Evolutionary conservation across 2,329 filamentous ascomycete species (phyloP), one percentile per base, ranked within the genome.

Genomic region (Curvularia eragrostidis): DNA sequence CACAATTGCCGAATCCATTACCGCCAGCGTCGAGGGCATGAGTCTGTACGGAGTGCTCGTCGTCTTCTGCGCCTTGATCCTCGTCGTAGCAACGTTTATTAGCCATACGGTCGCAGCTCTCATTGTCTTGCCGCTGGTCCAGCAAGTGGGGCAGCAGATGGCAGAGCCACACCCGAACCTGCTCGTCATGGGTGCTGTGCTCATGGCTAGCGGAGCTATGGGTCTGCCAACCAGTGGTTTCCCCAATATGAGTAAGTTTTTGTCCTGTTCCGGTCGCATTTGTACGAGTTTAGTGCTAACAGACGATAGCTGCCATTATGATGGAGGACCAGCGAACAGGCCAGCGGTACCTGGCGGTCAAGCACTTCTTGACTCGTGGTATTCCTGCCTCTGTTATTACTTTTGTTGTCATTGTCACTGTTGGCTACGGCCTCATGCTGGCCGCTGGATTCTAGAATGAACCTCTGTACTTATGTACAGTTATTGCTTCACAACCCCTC

Each of bases 171-270:
- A 96, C 74, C 94, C 95, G 8, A 98, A 98, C 77, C 79, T 99
- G 59, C 81, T 99, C 58, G 95, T 99, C 62, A 98, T 99, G 94
- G 91, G 89, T 0, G 89, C 91, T 53, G 94, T 96, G 10, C 80
- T 99, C 62, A 99, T 99, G 93, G 97, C 95, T 74, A 94, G 90
- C 64, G 93, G 93, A n/a, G 95, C 92, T 2, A 99, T 99, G 95
- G 95, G 89, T 12, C 78, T 99, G 77, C 95, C 95, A 2, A 99
- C 95, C 0, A 94, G 89, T 74, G 96, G 95, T 8, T 99, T 99
- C 80, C 95, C 95, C 1, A 99, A 99, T 69, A 99, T 99, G 95
- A 99, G 93, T 97, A 86, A 84, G 93, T 90, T 44, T 44, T 13
- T 18, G 41, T 21, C 21, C 18, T 30, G 13, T 55, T 10, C 38